Evolutionary conservation across 1,284 basidiomycete genomes (phyloP), one percentile per base, ranked within the genome.

Genomic region (Ganoderma resinaceum): DNA sequence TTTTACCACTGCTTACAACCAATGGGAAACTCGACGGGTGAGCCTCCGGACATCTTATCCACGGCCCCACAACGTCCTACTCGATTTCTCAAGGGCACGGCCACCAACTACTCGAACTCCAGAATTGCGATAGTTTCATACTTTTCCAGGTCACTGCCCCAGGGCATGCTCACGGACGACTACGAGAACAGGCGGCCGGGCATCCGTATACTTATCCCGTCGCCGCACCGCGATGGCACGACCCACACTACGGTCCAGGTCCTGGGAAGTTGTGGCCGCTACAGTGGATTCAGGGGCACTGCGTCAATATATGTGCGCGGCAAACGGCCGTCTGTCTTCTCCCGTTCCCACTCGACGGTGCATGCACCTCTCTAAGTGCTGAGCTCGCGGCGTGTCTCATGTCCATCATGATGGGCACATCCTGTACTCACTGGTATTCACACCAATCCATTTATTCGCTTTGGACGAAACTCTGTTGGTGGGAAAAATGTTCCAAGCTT

Each of bases 241-340:
- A 20, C 60, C 42, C 14, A 35, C 31, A 16, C 53, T 46, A 9
- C n/a, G 42, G 57, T 33, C 33, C 35, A 23, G 42, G 20, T 6
- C 66, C 64, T 66, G 63, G 37, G 62, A 66, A 58, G 4, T n/a
- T 23, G 2, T 37, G n/a, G 11, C 67, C 70, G 33, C 31, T 20
- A 58, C 14, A 64, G 33, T 53, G 70, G 66, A 61, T 62, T 64
- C 66, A 61, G 67, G 67, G 70, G 67, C 61, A 67, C 70, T 31
- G n/a, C 31, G 14, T 62, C 64, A 26, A 20, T 29, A 63, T 2
- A 14, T 5, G 23, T 52, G 49, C 49, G 12, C 49, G 23, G 29
- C 7, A 18, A 11, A 29, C 14, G 2, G 26, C 6, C 23, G 18
- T 23, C 23, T 14, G 49, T 52, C 9, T 12, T 29, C 49, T 52